Percentiles rank a stretch among this genome's conserved stretches.
Evolutionary conservation across 1,284 basidiomycete species (phyloP).

Genomic region (Austropuccinia psidii): DNA sequence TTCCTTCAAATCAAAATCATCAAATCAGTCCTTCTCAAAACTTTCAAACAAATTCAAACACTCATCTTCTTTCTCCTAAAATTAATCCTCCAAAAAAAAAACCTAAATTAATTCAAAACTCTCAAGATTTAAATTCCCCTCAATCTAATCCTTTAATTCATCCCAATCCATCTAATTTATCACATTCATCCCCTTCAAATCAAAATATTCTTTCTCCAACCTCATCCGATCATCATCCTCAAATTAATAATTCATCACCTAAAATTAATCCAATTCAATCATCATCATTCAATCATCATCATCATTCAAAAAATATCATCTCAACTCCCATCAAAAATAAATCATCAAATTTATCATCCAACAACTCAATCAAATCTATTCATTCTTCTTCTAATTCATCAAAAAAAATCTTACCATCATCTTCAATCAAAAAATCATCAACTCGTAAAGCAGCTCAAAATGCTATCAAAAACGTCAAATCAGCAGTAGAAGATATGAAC

Average conservation of each 20-base stretch:
- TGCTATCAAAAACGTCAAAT: neutral
- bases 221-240: too few relatives aligned
- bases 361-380: neutral
- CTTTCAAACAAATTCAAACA: neutral
- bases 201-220: too few relatives aligned
- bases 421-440: neutral
- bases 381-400: neutral
- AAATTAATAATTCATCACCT: too few relatives aligned
- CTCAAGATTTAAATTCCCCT: too few relatives aligned
- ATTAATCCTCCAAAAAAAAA: neutral
- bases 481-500: constrained; percentile 18
- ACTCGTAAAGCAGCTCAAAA: constrained; percentile 15
- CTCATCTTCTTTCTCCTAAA: neutral
- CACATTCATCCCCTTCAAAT: neutral
- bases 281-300: too few relatives aligned
- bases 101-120: neutral
- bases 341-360: neutral
- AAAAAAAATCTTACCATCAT: neutral
- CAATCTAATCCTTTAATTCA: neutral
- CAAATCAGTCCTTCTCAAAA: neutral
- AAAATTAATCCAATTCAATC: too few relatives aligned
- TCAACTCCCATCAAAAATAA: neutral
- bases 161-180: neutral
- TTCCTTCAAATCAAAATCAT: neutral
- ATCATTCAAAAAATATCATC: too few relatives aligned